Percentiles rank a stretch among this genome's conserved stretches.
Evolutionary conservation across 371 early-diverging fungal species (phyloP).

Genomic region (Rhizopus stolonifer): DNA sequence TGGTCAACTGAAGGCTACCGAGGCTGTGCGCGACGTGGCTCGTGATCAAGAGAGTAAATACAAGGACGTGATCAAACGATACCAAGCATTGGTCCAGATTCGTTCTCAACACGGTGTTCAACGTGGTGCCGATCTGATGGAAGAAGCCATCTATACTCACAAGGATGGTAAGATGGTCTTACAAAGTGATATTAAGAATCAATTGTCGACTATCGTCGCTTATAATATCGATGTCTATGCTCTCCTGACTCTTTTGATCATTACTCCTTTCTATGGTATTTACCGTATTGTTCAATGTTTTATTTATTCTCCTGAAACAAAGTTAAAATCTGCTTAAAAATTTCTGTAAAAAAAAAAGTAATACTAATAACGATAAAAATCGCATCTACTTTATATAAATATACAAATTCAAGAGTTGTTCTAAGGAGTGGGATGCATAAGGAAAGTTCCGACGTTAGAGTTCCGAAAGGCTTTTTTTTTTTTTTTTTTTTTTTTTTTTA

Average conservation of each 20-base stretch:
- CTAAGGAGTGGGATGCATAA: no score
- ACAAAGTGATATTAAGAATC: conserved; percentile 3
- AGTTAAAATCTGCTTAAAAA: no score
- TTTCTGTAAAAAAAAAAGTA: no score
- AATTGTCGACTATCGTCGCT: conserved; percentile 5
- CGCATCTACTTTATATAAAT: no score
- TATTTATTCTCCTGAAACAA: no score
- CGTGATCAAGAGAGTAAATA: conserved; percentile 10
- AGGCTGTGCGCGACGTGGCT: not conserved
- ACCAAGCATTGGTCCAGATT: conserved; percentile 20
- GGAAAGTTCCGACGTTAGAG: no score
- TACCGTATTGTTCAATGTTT: no score
- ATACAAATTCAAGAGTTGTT: no score
- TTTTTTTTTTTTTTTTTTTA: no score
- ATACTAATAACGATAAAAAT: no score
- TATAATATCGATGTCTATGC: conserved; percentile 16
- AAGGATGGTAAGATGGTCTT: conserved; percentile 21
- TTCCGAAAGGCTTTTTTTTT: no score
- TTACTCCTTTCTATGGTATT: not conserved
- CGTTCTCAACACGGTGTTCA: conserved; percentile 12
- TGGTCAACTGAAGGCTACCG: not conserved
- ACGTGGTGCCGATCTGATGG: conserved; percentile 27
- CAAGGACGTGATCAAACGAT: conserved; percentile 8
- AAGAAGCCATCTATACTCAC: conserved; percentile 25
- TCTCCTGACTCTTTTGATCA: not conserved